These are phyloP conservation scores for Colletotrichum somersetense DNA, from an alignment of 2,329 filamentous ascomycete genomes.

Conservation along the genomic window DNA sequence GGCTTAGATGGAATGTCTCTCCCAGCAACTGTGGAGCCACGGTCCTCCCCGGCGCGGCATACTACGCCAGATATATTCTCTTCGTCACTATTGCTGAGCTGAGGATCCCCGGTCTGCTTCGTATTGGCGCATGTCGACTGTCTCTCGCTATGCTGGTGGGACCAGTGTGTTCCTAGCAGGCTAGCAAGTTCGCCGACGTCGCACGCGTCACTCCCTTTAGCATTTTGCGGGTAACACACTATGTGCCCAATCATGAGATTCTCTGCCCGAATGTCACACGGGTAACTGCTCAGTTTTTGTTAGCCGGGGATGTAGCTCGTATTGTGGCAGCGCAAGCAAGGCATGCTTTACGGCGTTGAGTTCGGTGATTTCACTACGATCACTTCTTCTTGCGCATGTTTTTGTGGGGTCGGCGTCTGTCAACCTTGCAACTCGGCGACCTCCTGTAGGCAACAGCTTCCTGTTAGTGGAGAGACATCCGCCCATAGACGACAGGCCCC, in stretches of 20 bases:
- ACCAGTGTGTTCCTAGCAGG: too few relatives aligned
- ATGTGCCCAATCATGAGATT: not conserved
- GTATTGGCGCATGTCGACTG: not conserved
- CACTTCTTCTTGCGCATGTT: not conserved
- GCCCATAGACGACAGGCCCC: not conserved
- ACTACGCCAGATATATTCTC: not conserved
- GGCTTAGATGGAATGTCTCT: not conserved
- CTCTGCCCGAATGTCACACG: too few relatives aligned
- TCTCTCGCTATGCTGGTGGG: not conserved
- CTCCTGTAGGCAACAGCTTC: not conserved
- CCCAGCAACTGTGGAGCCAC: not conserved
- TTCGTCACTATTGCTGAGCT: not conserved
- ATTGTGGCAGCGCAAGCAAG: too few relatives aligned
- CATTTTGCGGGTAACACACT: too few relatives aligned
- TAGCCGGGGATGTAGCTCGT: too few relatives aligned
- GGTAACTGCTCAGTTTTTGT: too few relatives aligned
- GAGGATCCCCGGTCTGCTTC: not conserved
- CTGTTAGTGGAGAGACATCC: not conserved
- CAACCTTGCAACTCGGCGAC: not conserved
- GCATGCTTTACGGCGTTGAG: not conserved
- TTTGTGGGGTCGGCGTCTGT: not conserved
- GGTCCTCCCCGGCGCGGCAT: not conserved
- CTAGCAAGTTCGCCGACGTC: too few relatives aligned
- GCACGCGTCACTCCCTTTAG: too few relatives aligned
- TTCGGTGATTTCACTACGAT: not conserved